phyloP scores from a whole-genome alignment of 345 rosid species.

The Dovyalis caffra region DNA sequence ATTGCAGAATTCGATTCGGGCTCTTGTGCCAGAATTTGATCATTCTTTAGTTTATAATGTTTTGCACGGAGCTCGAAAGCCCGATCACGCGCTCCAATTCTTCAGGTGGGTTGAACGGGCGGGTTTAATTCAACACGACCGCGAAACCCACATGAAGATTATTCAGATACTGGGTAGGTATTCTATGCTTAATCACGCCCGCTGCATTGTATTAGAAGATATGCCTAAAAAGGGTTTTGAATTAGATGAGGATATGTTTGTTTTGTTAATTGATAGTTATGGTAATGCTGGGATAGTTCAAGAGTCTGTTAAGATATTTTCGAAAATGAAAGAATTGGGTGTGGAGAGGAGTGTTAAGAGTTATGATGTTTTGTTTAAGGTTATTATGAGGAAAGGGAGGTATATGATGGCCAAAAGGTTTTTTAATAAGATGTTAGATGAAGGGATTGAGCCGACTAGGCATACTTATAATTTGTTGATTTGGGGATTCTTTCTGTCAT shows the following conservation, averaged over 20 bases:
- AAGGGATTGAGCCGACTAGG: slow-evolving; percentile 70
- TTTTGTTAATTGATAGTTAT: slow-evolving; percentile 65
- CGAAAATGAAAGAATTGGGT: slow-evolving; percentile 74
- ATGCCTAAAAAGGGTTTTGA: slow-evolving; percentile 81
- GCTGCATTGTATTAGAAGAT: slow-evolving; percentile 67
- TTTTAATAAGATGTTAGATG: slow-evolving; percentile 71
- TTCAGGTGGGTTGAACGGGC: slow-evolving; percentile 92
- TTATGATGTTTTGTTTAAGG: slow-evolving; percentile 72
- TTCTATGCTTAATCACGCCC: slow-evolving; percentile 74
- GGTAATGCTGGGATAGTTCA: slow-evolving; percentile 86
- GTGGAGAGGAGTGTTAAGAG: slow-evolving; percentile 68
- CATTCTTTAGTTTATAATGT: slow-evolving; percentile 76
- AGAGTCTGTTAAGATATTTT: slow-evolving; percentile 77
- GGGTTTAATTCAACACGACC: slow-evolving; percentile 69
- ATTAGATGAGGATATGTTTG: slow-evolving; percentile 88
- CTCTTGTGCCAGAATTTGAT: slow-evolving; percentile 72
- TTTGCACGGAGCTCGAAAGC: slow-evolving; percentile 59
- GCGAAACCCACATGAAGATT: slow-evolving; percentile 69
- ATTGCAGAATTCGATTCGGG: slow-evolving; percentile 82
- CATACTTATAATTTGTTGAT: slow-evolving; percentile 81
- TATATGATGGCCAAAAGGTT: slow-evolving; percentile 92
- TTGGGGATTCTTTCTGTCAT: slow-evolving; percentile 82
- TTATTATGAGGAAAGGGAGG: slow-evolving; percentile 72
- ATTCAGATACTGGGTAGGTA: slow-evolving; percentile 73
- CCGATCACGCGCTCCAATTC: slow-evolving; percentile 92